Evolutionary conservation across 1,139 yeast genomes (phyloP).

Genomic region (Debaryomyces nepalensis): DNA sequence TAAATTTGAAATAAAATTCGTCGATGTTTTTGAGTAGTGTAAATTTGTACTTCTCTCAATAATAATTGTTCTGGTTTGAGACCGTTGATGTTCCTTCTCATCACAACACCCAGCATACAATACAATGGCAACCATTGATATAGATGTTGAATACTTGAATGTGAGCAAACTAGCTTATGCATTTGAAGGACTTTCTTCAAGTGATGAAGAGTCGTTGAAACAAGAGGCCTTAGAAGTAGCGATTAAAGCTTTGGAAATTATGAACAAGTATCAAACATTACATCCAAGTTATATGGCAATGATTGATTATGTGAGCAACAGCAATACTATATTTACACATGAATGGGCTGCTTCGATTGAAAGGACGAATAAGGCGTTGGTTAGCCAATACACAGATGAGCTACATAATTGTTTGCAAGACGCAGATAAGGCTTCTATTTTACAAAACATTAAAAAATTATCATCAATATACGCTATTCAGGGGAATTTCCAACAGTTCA

Average conservation of each 20-base stretch:
- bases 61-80: neutral
- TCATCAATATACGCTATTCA: constrained; percentile 20
- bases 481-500: constrained; percentile 28
- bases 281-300: constrained; percentile 22
- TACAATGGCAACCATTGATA: constrained; percentile 10
- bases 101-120: neutral
- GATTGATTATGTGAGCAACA: constrained; percentile 15
- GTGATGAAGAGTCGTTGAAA: neutral
- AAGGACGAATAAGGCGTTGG: constrained; percentile 4
- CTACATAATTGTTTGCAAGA: constrained; percentile 12
- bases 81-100: neutral
- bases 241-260: constrained; percentile 20
- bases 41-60: neutral
- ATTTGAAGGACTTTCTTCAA: constrained; percentile 8
- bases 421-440: constrained; percentile 13
- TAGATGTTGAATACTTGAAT: constrained; percentile 18
- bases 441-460: constrained; percentile 16
- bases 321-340: constrained; percentile 8
- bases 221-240: constrained; percentile 10
- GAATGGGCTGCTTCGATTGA: constrained; percentile 16
- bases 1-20: too few species aligned
- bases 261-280: constrained; percentile 26
- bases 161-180: constrained; percentile 16
- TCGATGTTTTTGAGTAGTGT: neutral
- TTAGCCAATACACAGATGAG: constrained; percentile 2